A percentile compares a stretch with the other conserved stretches of the same genome.
Conservation (phyloP, 441 rosid genomes). For the Mallotus japonicus region DNA sequence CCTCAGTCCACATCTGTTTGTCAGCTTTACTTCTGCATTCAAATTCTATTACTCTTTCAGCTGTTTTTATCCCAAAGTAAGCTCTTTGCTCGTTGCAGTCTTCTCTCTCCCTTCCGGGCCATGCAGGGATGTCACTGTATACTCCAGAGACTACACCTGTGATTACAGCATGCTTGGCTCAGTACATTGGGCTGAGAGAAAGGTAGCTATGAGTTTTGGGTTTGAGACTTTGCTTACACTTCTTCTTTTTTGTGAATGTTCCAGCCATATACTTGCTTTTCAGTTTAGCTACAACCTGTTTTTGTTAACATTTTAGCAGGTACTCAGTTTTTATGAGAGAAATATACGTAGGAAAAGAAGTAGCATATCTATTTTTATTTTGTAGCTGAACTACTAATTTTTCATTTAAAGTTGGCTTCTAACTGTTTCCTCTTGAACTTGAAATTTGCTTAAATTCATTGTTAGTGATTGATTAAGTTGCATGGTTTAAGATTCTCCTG, state of each 20-base stretch:
- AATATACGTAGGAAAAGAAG: neutral
- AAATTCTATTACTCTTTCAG: slow-evolving; percentile 76
- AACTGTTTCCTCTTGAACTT: neutral
- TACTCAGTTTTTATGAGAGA: neutral
- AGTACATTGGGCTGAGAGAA: slow-evolving; percentile 1
- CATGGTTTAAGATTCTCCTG: neutral
- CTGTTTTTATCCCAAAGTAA: slow-evolving; percentile 73
- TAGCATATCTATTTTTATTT: neutral
- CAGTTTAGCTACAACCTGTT: slow-evolving; percentile 81
- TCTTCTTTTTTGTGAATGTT: slow-evolving; percentile 83
- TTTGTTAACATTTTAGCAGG: slow-evolving; percentile 9
- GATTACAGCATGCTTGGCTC: slow-evolving; percentile 19
- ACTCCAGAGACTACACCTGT: slow-evolving; percentile 70
- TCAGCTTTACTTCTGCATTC: slow-evolving; percentile 68
- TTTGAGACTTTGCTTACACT: slow-evolving; percentile 53
- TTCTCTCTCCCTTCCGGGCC: slow-evolving; percentile 63
- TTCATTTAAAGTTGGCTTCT: neutral
- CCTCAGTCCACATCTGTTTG: slow-evolving; percentile 80
- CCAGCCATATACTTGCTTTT: slow-evolving; percentile 95
- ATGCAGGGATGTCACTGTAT: slow-evolving; percentile 49
- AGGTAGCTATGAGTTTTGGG: slow-evolving; percentile 16
- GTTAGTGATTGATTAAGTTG: neutral
- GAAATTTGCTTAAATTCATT: neutral
- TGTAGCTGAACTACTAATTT: neutral
- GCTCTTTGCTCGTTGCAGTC: slow-evolving; percentile 46